phyloP scores from a whole-genome alignment of 306 rosid species.

The Gleditsia sinensis region DNA sequence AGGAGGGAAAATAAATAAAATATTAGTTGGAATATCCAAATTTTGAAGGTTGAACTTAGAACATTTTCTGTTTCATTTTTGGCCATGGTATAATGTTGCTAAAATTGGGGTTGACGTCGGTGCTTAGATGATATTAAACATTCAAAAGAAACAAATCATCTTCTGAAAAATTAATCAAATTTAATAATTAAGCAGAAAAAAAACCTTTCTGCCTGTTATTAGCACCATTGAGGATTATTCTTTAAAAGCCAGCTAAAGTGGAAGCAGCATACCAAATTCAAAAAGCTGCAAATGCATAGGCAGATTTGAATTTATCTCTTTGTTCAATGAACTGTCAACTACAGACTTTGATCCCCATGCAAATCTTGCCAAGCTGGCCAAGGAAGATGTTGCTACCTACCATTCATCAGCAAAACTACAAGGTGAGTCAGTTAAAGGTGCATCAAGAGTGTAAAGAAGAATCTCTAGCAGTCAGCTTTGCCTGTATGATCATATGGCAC shows the following conservation, averaged over 20 bases:
- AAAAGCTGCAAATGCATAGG: conserved; percentile 72
- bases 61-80: conserved; percentile 14
- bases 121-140: background rate
- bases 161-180: conserved; percentile 2
- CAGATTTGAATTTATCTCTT: conserved; percentile 45
- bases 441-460: conserved; percentile 25
- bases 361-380: conserved; percentile 78
- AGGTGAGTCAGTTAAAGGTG: conserved; percentile 28
- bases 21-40: conserved; percentile 6
- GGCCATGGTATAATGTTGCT: conserved; percentile 1
- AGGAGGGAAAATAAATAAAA: background rate
- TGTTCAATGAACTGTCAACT: conserved; percentile 36
- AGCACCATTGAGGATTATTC: conserved; percentile 16
- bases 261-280: conserved; percentile 75
- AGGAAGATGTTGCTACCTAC: conserved; percentile 70
- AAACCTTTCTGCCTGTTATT: background rate
- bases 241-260: conserved; percentile 6
- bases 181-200: conserved; percentile 10
- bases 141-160: conserved; percentile 22
- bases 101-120: background rate
- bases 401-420: conserved; percentile 32
- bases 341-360: conserved; percentile 81
- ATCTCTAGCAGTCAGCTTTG: background rate
- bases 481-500: background rate
- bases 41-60: conserved; percentile 3